Evolutionary conservation across 257 asterid genomes (phyloP).

Genomic region (Solanum pinnatisectum): DNA sequence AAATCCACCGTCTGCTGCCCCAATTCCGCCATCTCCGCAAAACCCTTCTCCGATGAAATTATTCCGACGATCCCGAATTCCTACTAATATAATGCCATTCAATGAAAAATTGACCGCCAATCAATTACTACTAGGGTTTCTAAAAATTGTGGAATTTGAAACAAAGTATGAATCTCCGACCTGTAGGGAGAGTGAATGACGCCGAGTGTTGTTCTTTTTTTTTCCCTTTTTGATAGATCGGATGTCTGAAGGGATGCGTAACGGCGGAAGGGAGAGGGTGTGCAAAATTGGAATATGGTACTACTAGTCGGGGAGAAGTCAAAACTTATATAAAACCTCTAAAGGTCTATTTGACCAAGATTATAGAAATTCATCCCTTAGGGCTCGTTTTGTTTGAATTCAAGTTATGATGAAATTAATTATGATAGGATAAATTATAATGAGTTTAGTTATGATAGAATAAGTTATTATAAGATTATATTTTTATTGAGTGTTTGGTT

Average conservation of each 20-base stretch:
- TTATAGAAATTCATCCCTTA: background rate
- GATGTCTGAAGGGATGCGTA: background rate
- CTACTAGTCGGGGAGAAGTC: background rate
- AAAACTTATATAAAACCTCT: background rate
- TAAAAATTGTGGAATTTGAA: background rate
- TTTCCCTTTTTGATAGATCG: background rate
- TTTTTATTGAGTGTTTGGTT: no score
- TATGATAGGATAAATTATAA: no score
- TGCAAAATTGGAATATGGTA: background rate
- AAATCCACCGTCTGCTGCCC: constrained; percentile 89
- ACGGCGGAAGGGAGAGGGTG: background rate
- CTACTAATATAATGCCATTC: background rate
- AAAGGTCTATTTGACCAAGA: background rate
- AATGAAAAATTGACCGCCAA: background rate
- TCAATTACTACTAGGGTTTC: constrained; percentile 8
- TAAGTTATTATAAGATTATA: no score
- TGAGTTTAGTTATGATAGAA: no score
- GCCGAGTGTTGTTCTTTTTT: background rate
- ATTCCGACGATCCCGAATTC: background rate
- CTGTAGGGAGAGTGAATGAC: background rate
- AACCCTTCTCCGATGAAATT: background rate
- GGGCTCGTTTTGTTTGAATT: no score
- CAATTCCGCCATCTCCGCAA: constrained; percentile 56
- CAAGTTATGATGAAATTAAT: no score
- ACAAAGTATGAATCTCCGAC: background rate